These are phyloP conservation scores for Ottelia alismoides DNA, from an alignment of 106 monocot genomes.

Conservation along the genomic window DNA sequence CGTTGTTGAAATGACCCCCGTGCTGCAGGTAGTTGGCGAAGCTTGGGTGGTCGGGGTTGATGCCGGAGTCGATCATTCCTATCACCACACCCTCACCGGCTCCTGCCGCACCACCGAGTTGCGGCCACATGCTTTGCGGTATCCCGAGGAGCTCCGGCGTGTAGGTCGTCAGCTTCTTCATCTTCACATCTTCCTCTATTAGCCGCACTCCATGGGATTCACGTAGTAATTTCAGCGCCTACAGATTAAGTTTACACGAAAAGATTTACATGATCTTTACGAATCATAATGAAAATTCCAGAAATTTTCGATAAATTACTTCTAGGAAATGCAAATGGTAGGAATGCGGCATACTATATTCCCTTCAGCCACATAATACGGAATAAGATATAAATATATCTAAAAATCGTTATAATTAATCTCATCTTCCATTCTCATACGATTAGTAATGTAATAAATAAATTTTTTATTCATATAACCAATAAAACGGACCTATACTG, in stretches of 20 bases:
- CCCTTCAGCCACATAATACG: too few species aligned
- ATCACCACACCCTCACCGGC: constrained; percentile 63
- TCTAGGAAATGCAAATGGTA: too few species aligned
- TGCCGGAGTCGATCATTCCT: constrained; percentile 73
- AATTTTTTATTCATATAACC: too few species aligned
- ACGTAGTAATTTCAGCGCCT: constrained; percentile 34
- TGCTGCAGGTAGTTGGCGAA: constrained; percentile 20
- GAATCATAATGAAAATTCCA: not conserved
- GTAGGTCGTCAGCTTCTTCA: constrained; percentile 51
- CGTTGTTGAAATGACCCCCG: not conserved
- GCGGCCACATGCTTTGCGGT: constrained; percentile 37
- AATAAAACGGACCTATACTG: too few species aligned
- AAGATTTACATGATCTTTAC: too few species aligned
- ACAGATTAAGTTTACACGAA: too few species aligned
- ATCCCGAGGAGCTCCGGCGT: constrained; percentile 58
- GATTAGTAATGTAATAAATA: too few species aligned
- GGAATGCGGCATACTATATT: too few species aligned
- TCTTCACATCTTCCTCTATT: constrained; percentile 49
- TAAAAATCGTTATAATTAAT: too few species aligned
- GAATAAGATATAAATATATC: too few species aligned
- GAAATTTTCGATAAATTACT: too few species aligned
- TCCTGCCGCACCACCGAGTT: constrained; percentile 32
- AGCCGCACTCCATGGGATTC: constrained; percentile 33
- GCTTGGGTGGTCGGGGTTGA: constrained; percentile 61
- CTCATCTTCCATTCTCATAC: too few species aligned